Evolutionary conservation across 768 basidiomycete genomes (phyloP), one percentile per base, ranked within the genome.

Genomic region (Pisolithus marmoratus): DNA sequence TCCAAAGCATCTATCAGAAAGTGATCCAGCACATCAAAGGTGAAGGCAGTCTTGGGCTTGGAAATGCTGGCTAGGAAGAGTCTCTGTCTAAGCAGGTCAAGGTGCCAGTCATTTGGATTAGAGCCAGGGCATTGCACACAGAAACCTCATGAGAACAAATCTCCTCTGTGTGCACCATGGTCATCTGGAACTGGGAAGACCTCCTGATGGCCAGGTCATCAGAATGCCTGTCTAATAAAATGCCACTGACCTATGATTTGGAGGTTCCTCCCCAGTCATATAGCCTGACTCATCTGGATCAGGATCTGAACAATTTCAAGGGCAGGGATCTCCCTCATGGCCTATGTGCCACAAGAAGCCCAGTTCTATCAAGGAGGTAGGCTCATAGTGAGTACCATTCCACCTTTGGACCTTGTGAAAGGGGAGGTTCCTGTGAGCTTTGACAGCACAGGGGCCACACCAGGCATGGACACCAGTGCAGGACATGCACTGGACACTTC

Each of bases 401-500:
- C 63, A 63, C 14, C 38, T 8, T 42, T 63, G 41, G 1, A 66
- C 20, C 11, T 57, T 49, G 47, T 66, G 64, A 11, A 60, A 54
- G 12, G 53, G 55, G 9, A 53, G 38, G 20, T 23, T 26, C 8
- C 31, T 5, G 11, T 49, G 47, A n/a, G 37, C 27, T 31, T 23
- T 5, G 7, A 22, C 19, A 12, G 22, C 20, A 42, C 38, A 52
- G 19, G 37, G 20, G 23, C 14, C 7, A 9, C 46, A 48, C 51
- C 38, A 52, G n/a, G 36, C 26, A 12, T 52, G 45, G 29, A 20
- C 17, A 14, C 51, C 36, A 36, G 36, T 23, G 36, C 51, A 52
- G 34, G 45, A 26, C 38, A 17, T 27, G 46, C 46, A 52, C 1
- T 29, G 19, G 34, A 51, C 14, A 34, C 29, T 31, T 20, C 15